phyloP scores from a whole-genome alignment of 805 yeast species.

The Wickerhamiella allomyrinae region DNA sequence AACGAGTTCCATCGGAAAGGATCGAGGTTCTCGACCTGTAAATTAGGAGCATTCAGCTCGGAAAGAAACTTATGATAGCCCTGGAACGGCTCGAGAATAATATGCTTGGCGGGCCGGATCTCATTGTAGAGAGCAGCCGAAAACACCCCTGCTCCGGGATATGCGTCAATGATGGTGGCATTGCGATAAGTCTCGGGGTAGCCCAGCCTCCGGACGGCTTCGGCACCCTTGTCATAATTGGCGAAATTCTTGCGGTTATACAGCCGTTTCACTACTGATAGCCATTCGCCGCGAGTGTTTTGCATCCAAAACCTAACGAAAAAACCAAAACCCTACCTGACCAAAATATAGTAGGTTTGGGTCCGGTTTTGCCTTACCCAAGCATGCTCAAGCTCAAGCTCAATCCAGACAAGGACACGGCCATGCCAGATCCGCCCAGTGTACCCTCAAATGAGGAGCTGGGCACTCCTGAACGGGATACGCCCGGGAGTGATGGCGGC shows the following conservation, averaged over 20 bases:
- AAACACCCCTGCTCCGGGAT: slow-evolving; percentile 36
- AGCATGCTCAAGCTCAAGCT: slow-evolving; percentile 20
- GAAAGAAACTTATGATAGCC: slow-evolving; percentile 18
- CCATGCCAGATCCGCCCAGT: not conserved
- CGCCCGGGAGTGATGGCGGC: not conserved
- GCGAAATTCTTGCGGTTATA: slow-evolving; percentile 19
- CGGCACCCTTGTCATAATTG: slow-evolving; percentile 19
- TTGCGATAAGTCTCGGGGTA: slow-evolving; percentile 27
- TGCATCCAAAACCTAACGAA: slow-evolving; percentile 8
- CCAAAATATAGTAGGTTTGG: not conserved
- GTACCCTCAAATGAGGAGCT: slow-evolving; percentile 2
- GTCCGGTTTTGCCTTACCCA: not conserved
- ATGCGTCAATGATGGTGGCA: slow-evolving; percentile 23
- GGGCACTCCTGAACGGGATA: not conserved
- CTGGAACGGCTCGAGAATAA: slow-evolving; percentile 42
- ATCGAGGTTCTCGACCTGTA: slow-evolving; percentile 29
- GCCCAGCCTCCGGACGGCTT: slow-evolving; percentile 36
- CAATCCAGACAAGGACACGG: slow-evolving; percentile 9
- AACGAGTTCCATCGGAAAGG: slow-evolving; percentile 62
- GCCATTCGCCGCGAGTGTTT: slow-evolving; percentile 17
- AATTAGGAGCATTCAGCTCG: slow-evolving; percentile 7
- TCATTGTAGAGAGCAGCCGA: slow-evolving; percentile 47
- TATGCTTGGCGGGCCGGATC: slow-evolving; percentile 48
- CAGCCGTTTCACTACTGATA: slow-evolving; percentile 10
- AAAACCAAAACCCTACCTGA: not conserved